Base-by-base conservation (phyloP, 768 basidiomycete species). In the Kondoa malvinella region DNA sequence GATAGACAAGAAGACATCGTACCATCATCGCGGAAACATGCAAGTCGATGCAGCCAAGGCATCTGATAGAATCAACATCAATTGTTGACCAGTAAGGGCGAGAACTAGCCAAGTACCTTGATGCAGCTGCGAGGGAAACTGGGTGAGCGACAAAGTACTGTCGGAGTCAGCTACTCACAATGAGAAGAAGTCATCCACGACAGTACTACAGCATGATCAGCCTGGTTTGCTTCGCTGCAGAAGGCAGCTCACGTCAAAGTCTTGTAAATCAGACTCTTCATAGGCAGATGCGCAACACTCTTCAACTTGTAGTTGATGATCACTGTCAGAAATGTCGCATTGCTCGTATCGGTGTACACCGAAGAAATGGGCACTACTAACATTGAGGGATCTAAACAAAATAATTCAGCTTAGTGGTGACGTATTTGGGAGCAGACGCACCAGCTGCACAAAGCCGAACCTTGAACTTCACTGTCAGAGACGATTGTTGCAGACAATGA, bases 251-350 rank as follows among this genome's bases (percentile, higher is more conserved):
- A 58, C 89, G 61, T 87, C 68, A 94, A 81, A 1, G 88, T 85
- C 80, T 94, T 95, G 81, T 91, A 94, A 72, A 92, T 86, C 89
- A 97, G 91, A 2, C 92, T 88, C 77, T 92, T 95, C 87, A 95
- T 92, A 25, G 92, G 92, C 87, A 97, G 91, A 76, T 97, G 94
- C 58, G 94, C 87, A 34, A 95, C 92, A 15, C 87, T 86, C 87
- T 92, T 92, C 69, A 97, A 82, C 78, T 94, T 94, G 80, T 92
- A 95, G 79, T 95, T 95, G 81, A 96, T 92, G 75, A 96, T 94
- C 67, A 91, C 76, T 89, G 87, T 34, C 79, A 33, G 34, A 3
- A 33, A 34, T 1, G 21, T 27, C 27, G n/a, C n/a, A n/a, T n/a
- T n/a, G n/a, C n/a, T n/a, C 32, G 68, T 34, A 32, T 66, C 91